Percentiles rank a stretch among this genome's conserved stretches.
These are phyloP conservation scores for Gossypium laxum DNA, from an alignment of 441 rosid genomes.

Conservation along the genomic window DNA sequence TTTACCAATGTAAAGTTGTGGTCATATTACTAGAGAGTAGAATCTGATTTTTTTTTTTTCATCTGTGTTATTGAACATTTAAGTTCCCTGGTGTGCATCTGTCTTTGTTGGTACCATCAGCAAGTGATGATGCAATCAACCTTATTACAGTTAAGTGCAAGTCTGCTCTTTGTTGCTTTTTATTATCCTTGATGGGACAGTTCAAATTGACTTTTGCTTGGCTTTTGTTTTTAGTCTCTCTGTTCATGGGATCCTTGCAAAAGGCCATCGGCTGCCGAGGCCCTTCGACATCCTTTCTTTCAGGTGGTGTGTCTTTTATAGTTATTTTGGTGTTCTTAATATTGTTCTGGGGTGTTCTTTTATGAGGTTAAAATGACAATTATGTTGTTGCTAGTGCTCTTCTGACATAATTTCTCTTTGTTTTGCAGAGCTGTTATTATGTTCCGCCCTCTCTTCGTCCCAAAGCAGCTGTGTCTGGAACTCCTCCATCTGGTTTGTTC, in stretches of 20 bases:
- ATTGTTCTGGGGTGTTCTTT: not conserved
- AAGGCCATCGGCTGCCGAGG: constrained; percentile 78
- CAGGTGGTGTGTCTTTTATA: constrained; percentile 37
- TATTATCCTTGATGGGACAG: not conserved
- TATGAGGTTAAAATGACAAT: constrained; percentile 1
- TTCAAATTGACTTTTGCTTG: not conserved
- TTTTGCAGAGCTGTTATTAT: constrained; percentile 66
- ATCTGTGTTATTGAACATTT: constrained; percentile 10
- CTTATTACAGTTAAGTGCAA: constrained; percentile 49
- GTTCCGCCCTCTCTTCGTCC: constrained; percentile 79
- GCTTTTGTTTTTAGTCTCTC: constrained; percentile 34
- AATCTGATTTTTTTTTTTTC: not conserved
- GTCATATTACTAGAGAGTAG: not conserved
- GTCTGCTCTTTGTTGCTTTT: not conserved
- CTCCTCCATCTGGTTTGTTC: constrained; percentile 65
- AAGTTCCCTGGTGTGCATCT: constrained; percentile 60
- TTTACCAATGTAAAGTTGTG: not conserved
- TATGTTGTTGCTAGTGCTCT: not conserved
- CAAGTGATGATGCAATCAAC: constrained; percentile 59
- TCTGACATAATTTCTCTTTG: not conserved
- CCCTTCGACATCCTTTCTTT: constrained; percentile 86
- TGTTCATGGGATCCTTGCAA: constrained; percentile 88
- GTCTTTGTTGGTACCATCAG: constrained; percentile 54
- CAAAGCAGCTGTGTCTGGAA: constrained; percentile 37
- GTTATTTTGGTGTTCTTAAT: not conserved